These are phyloP conservation scores for Hypholoma fasciculare DNA, from an alignment of 768 basidiomycete species.

Conservation along the genomic window DNA sequence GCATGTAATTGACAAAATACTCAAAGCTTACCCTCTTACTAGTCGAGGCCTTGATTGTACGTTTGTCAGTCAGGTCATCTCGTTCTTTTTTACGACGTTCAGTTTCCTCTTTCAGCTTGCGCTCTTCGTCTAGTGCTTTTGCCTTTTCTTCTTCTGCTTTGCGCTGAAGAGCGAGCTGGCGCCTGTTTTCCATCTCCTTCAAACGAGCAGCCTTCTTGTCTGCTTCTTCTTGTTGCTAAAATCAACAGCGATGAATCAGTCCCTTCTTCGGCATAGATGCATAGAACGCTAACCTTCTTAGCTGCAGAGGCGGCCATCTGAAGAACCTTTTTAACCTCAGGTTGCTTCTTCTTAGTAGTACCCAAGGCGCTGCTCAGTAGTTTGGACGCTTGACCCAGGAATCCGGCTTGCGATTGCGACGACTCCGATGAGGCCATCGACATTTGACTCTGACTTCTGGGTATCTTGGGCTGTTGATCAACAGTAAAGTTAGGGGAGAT, in stretches of 20 bases:
- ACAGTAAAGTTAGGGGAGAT: slow-evolving; percentile 8
- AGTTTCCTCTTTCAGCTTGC: slow-evolving; percentile 68
- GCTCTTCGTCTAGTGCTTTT: slow-evolving; percentile 64
- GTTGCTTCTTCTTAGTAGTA: slow-evolving; percentile 67
- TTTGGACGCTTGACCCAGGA: slow-evolving; percentile 72
- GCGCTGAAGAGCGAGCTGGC: slow-evolving; percentile 67
- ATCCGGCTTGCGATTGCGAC: slow-evolving; percentile 54
- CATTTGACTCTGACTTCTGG: slow-evolving; percentile 52
- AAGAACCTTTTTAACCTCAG: slow-evolving; percentile 75
- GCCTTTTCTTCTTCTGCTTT: slow-evolving; percentile 80
- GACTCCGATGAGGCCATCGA: slow-evolving; percentile 53
- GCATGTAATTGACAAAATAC: neutral
- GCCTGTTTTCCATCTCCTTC: slow-evolving; percentile 81
- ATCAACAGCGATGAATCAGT: slow-evolving; percentile 6
- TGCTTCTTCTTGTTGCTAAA: slow-evolving; percentile 85
- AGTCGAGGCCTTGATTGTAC: slow-evolving; percentile 47
- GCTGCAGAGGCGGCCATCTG: slow-evolving; percentile 82
- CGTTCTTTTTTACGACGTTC: slow-evolving; percentile 83
- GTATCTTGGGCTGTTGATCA: slow-evolving; percentile 19
- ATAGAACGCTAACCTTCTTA: slow-evolving; percentile 69
- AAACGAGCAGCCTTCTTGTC: slow-evolving; percentile 75
- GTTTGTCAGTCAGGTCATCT: slow-evolving; percentile 74
- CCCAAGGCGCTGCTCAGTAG: slow-evolving; percentile 68
- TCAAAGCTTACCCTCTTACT: slow-evolving; percentile 54
- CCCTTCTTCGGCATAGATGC: neutral